Conservation (phyloP, 1,284 basidiomycete species). For the Afroboletus lepidellus region DNA sequence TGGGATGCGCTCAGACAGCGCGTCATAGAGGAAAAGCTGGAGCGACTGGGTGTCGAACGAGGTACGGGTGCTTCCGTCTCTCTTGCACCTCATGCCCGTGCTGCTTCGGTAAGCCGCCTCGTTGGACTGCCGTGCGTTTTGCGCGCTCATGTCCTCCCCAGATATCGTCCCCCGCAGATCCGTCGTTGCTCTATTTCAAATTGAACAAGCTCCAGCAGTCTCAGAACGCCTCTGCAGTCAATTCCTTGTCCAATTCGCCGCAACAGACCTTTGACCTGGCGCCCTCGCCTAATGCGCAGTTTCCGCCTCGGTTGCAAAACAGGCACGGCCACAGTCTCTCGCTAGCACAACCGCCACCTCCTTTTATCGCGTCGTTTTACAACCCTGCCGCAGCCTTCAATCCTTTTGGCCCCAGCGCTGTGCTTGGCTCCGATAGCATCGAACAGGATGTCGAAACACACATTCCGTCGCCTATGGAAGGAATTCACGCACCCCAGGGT, state of each 20-base stretch:
- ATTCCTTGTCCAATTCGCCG: slow-evolving; percentile 62
- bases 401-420: slow-evolving; percentile 58
- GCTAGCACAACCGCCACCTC: slow-evolving; percentile 53
- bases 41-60: slow-evolving; percentile 72
- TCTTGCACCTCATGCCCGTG: slow-evolving; percentile 71
- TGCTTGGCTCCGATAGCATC: slow-evolving; percentile 51
- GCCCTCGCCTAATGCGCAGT: slow-evolving; percentile 48
- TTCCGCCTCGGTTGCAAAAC: slow-evolving; percentile 46
- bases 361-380: slow-evolving; percentile 36
- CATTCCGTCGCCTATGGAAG: slow-evolving; percentile 24
- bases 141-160: slow-evolving; percentile 31
- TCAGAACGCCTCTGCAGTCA: slow-evolving; percentile 51
- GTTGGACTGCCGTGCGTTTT: slow-evolving; percentile 21
- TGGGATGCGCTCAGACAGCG: slow-evolving; percentile 71
- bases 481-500: slow-evolving; percentile 60
- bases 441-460: slow-evolving; percentile 20
- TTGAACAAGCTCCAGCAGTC: slow-evolving; percentile 78
- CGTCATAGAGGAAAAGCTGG: slow-evolving; percentile 75
- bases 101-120: slow-evolving; percentile 62
- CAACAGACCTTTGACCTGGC: slow-evolving; percentile 52
- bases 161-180: slow-evolving; percentile 85
- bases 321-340: slow-evolving; percentile 73
- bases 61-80: slow-evolving; percentile 56
- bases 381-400: slow-evolving; percentile 48
- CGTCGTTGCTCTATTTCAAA: slow-evolving; percentile 74